Base-by-base conservation (phyloP, 305 asterid species). In the Fraxinus sp. region DNA sequence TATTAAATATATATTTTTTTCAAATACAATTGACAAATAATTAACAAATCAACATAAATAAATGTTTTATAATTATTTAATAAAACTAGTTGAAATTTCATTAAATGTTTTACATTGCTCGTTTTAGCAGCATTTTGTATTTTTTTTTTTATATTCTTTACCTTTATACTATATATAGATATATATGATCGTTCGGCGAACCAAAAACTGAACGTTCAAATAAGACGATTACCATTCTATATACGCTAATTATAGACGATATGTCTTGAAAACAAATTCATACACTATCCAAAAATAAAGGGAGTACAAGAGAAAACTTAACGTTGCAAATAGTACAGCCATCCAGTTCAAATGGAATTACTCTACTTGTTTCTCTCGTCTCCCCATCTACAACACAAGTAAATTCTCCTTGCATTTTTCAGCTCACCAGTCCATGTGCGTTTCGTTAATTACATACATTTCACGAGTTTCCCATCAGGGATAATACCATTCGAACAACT, bases 141-240 rank as follows among this genome's bases (percentile, higher is more conserved):
- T 36, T 4, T 35, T 35, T 5, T 35, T 36, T 36, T 6, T 0
- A 36, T 6, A 36, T 6, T 36, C 41, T 36, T 36, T 36, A 36
- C 41, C 41, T 36, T 36, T 36, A 36, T 36, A 7, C 41, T 36
- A 36, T 28, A 28, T 28, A 28, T 28, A 28, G 1, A 28, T 28
- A 28, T 28, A 28, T 28, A 28, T 28, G 32, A 28, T 28, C 32
- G 3, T 28, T 28, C 32, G 32, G 3, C 32, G 32, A 28, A 52
- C 37, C 7, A 80, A 82, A 85, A n/a, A 81, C 78, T 82, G 26
- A 55, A 81, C 83, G 84, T 70, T 64, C 70, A 3, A 11, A 79
- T 81, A 78, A 46, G 81, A 85, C 68, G 84, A 79, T 77, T 32
- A 85, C 59, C 76, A 85, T 79, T 79, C 88, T 83, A 46, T 79